Evolutionary conservation across 2,329 filamentous ascomycete genomes (phyloP), one percentile per base, ranked within the genome.

Genomic region (Aspergillus tanneri): DNA sequence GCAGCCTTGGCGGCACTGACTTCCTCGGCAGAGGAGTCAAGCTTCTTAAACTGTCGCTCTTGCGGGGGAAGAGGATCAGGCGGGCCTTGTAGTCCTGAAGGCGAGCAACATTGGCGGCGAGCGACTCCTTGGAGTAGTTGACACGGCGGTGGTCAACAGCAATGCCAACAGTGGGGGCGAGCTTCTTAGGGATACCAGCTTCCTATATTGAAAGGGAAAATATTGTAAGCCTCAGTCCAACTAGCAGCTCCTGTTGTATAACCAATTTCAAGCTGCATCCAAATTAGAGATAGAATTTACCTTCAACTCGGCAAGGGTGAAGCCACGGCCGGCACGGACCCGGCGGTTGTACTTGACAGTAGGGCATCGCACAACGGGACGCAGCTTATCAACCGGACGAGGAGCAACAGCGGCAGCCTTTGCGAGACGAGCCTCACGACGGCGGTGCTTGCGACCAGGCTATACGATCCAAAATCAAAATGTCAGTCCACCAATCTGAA

Each of bases 301-400:
- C 91, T 99, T 99, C 75, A 99, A 83, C 85, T 99, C 93, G 79
- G 86, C 82, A 64, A 97, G 82, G 67, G 92, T 90, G 87, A 99
- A 99, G 75, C 93, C 93, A 82, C 93, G 90, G 77, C 93, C 93
- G 72, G 90, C 85, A 75, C 93, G 87, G 72, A 95, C 88, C 74
- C 90, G 90, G 74, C 93, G 91, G 89, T 99, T 99, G 85, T 99
- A 95, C 84, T 95, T 96, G 82, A 96, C 78, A 69, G 89, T 92
- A 72, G 93, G 92, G 87, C 92, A 97, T 81, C 91, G 88, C 67
- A 99, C 92, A 77, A 97, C 80, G 64, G 93, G 93, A 75, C 91
- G 86, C 73, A 99, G 84, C 79, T 89, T 91, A 84, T 99, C 93
- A 77, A 96, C 88, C 66, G 93, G 93, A 70, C 93, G 90, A 72